Evolutionary conservation across 2,329 filamentous ascomycete species (phyloP).

Genomic region (Diaporthe sp.): DNA sequence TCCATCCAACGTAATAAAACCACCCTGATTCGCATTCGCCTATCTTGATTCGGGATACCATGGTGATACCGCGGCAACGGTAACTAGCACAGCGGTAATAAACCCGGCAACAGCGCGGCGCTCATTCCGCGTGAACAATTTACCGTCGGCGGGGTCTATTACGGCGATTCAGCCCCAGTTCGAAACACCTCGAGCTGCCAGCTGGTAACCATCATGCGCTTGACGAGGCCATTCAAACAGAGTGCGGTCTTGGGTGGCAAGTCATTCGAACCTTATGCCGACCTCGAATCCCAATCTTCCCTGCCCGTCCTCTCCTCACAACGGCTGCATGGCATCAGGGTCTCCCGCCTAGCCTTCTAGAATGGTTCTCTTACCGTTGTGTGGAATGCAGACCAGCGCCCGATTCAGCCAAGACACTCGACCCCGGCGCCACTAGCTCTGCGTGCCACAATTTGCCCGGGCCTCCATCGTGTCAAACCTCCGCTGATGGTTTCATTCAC

Average conservation of each 20-base stretch:
- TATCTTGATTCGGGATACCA: slow-evolving; percentile 24
- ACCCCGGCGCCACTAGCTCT: slow-evolving; percentile 11
- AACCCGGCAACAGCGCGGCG: background rate
- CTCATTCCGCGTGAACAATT: slow-evolving; percentile 22
- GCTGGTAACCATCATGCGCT: slow-evolving; percentile 3
- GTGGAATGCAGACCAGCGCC: background rate
- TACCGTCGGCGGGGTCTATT: background rate
- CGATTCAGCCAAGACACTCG: slow-evolving; percentile 7
- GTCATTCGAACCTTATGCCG: slow-evolving; percentile 38
- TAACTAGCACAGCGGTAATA: background rate
- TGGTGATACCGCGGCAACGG: slow-evolving; percentile 5
- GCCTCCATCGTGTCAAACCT: slow-evolving; percentile 7
- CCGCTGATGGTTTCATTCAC: background rate
- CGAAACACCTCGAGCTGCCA: slow-evolving; percentile 21
- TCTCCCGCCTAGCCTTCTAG: slow-evolving; percentile 14
- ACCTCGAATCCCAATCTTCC: slow-evolving; percentile 11
- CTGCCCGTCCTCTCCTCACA: background rate
- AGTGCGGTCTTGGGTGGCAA: slow-evolving; percentile 24
- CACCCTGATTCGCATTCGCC: slow-evolving; percentile 26
- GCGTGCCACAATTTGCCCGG: background rate
- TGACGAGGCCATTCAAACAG: slow-evolving; percentile 12
- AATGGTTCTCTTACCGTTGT: background rate
- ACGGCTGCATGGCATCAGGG: slow-evolving; percentile 4
- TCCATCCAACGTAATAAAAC: slow-evolving; percentile 16
- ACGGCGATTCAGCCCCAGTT: slow-evolving; percentile 7